Evolutionary conservation across 495 filamentous ascomycete genomes (phyloP).

Genomic region (Podospora conica): DNA sequence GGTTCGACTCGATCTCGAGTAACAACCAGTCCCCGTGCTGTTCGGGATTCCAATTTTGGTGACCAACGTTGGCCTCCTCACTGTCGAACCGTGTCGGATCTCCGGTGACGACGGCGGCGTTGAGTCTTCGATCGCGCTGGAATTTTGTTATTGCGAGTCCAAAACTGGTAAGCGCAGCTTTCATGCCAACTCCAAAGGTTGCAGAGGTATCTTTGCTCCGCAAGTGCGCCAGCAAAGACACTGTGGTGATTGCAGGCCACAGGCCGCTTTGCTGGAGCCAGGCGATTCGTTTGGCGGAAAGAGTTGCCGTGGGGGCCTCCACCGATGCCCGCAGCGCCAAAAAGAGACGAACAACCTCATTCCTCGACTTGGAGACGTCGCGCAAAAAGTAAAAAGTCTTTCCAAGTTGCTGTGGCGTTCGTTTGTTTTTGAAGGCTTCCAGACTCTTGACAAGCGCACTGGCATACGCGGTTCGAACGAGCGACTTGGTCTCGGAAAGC

Average conservation of each 20-base stretch:
- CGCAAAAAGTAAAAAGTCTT: slow-evolving; percentile 5
- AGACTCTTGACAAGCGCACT: slow-evolving; percentile 17
- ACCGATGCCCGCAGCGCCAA: slow-evolving; percentile 22
- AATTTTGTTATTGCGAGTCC: slow-evolving; percentile 38
- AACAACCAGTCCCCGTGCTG: slow-evolving; percentile 50
- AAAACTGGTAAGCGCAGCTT: slow-evolving; percentile 37
- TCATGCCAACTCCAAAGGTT: slow-evolving; percentile 38
- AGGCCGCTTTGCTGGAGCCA: slow-evolving; percentile 48
- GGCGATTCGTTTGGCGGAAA: slow-evolving; percentile 26
- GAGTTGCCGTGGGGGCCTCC: slow-evolving; percentile 8
- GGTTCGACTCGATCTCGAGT: slow-evolving; percentile 51
- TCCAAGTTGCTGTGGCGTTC: slow-evolving; percentile 8
- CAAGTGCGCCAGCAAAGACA: slow-evolving; percentile 48
- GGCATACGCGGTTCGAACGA: slow-evolving; percentile 15
- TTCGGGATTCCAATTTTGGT: slow-evolving; percentile 46
- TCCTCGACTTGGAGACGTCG: slow-evolving; percentile 1
- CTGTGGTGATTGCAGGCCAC: slow-evolving; percentile 48
- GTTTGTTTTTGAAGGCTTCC: slow-evolving; percentile 14
- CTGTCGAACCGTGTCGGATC: slow-evolving; percentile 17
- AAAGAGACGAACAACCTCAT: slow-evolving; percentile 12
- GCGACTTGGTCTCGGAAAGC: slow-evolving; percentile 10
- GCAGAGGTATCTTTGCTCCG: slow-evolving; percentile 32
- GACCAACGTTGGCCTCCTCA: slow-evolving; percentile 43
- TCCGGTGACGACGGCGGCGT: background rate
- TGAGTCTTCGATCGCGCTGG: slow-evolving; percentile 35